Percentiles rank a stretch among this genome's conserved stretches.
Conservation (phyloP, 768 basidiomycete genomes). For the Mycena indigotica region DNA sequence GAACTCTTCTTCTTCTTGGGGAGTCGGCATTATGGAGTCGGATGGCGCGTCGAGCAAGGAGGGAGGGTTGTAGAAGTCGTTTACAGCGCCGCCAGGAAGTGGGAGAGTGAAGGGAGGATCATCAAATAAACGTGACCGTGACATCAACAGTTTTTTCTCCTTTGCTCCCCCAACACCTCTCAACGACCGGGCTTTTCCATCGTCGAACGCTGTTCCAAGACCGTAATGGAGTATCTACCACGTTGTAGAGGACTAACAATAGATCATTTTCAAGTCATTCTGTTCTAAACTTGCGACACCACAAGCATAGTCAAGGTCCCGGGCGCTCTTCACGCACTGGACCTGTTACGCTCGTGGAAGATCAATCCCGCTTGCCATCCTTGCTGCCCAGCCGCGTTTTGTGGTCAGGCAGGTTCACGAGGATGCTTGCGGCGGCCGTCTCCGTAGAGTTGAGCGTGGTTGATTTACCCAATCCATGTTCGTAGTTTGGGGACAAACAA, state of each 20-base stretch:
- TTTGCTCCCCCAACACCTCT: too few species aligned
- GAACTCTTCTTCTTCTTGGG: conserved; percentile 58
- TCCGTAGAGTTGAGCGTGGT: conserved; percentile 63
- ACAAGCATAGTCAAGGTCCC: conserved; percentile 71
- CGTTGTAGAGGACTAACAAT: too few species aligned
- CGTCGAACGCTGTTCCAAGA: too few species aligned
- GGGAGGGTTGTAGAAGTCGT: not conserved
- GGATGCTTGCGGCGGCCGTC: conserved; percentile 46
- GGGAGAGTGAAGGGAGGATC: not conserved
- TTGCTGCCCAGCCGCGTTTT: conserved; percentile 61
- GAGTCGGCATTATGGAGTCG: conserved; percentile 34
- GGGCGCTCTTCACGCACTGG: conserved; percentile 46
- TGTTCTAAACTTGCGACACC: conserved; percentile 25
- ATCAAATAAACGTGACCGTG: too few species aligned
- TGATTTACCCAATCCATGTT: conserved; percentile 39
- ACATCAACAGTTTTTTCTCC: too few species aligned
- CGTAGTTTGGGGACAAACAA: conserved; percentile 76
- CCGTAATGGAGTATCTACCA: too few species aligned
- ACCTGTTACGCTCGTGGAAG: conserved; percentile 79
- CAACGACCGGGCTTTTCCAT: too few species aligned
- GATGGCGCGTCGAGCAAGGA: not conserved
- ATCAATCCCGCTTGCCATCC: conserved; percentile 42
- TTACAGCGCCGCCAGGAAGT: not conserved
- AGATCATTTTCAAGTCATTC: not conserved
- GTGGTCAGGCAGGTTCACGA: conserved; percentile 49